These are phyloP conservation scores for Phytopythium aichiense DNA, from an alignment of 352 stramenopile genomes.

Conservation along the genomic window DNA sequence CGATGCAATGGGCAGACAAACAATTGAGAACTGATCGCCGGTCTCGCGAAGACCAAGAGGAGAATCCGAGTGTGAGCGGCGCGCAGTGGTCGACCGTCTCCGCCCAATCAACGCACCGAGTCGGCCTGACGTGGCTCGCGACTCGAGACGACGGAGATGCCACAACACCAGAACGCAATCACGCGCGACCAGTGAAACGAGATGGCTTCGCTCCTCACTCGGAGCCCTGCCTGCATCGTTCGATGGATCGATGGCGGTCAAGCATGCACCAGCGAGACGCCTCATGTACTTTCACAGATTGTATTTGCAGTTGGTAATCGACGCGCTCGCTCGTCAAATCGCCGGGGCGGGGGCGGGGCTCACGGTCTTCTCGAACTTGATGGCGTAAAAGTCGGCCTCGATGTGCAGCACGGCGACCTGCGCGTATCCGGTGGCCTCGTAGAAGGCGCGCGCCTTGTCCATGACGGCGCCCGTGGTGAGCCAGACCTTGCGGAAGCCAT, in stretches of 20 bases:
- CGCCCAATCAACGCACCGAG: background rate
- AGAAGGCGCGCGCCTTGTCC: slow-evolving; percentile 23
- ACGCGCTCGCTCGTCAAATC: background rate
- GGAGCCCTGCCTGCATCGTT: too few species aligned
- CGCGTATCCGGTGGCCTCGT: slow-evolving; percentile 22
- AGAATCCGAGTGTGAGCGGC: background rate
- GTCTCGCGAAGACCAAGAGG: background rate
- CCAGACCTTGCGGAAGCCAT: slow-evolving; percentile 23
- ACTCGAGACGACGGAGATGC: background rate
- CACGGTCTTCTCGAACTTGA: slow-evolving; percentile 25
- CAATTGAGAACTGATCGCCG: background rate
- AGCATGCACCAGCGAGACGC: too few species aligned
- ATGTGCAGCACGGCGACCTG: slow-evolving; percentile 14
- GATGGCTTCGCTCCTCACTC: background rate
- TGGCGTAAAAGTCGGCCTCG: slow-evolving; percentile 19
- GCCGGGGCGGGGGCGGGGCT: background rate
- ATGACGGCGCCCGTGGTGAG: slow-evolving; percentile 29
- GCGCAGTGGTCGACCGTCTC: background rate
- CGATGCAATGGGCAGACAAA: too few species aligned
- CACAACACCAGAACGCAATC: background rate
- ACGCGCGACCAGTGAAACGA: background rate
- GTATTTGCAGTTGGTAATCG: background rate
- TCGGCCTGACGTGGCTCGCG: background rate
- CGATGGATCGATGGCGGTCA: too few species aligned
- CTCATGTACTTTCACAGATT: background rate